Percentiles rank a stretch among this genome's conserved stretches.
Conservation (phyloP, 441 rosid genomes). For the Mallotus japonicus region DNA sequence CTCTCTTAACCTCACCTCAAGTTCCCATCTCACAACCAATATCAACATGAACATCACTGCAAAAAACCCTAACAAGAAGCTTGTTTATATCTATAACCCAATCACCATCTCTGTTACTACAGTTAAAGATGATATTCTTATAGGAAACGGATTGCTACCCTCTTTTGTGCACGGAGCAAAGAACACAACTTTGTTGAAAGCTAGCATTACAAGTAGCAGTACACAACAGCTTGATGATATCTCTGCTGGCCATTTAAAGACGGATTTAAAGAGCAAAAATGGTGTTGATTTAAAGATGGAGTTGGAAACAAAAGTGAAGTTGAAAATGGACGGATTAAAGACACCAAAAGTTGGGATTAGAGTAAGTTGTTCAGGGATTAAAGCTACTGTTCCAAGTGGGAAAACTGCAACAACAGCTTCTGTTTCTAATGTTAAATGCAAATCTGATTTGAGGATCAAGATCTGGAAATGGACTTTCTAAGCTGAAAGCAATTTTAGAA, state of each 20-base stretch:
- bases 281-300: constrained; percentile 50
- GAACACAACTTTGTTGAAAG: constrained; percentile 63
- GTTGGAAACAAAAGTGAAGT: constrained; percentile 57
- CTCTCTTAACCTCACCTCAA: constrained; percentile 56
- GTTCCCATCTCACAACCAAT: constrained; percentile 44
- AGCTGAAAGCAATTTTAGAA: background rate
- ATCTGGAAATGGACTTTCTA: constrained; percentile 80
- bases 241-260: constrained; percentile 41
- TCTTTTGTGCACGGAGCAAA: constrained; percentile 58
- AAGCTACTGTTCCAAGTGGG: constrained; percentile 49
- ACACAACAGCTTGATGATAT: constrained; percentile 41
- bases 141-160: constrained; percentile 55
- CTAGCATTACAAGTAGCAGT: constrained; percentile 36
- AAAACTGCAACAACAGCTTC: constrained; percentile 50
- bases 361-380: constrained; percentile 63
- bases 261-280: constrained; percentile 50
- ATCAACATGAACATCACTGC: constrained; percentile 64
- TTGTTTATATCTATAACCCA: constrained; percentile 53
- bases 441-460: constrained; percentile 73
- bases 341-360: constrained; percentile 58
- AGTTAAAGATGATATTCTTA: constrained; percentile 34
- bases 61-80: constrained; percentile 74
- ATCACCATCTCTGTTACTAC: constrained; percentile 39
- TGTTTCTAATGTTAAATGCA: constrained; percentile 56
- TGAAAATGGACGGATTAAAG: constrained; percentile 59